Evolutionary conservation across 2,329 filamentous ascomycete genomes (phyloP), one percentile per base, ranked within the genome.

Genomic region (Monosporascus ibericus): DNA sequence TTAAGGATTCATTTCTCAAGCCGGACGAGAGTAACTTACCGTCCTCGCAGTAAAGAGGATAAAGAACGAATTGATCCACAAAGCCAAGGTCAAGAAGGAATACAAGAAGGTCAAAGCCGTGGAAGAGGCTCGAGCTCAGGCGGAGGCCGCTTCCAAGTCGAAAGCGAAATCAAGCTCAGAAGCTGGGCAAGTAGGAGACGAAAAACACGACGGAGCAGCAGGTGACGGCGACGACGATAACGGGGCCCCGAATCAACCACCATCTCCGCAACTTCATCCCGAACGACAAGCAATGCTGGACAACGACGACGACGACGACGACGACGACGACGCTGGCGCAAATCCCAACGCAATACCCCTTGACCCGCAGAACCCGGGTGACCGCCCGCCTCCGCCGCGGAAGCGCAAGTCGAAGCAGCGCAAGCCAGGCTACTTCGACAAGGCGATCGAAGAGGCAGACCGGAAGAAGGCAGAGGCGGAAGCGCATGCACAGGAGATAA

Each of bases 51-150:
- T 88, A 53, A 84, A 89, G 70, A 92, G 92, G 71, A 94, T 96
- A 65, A 97, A 97, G 72, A 81, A 87, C 59, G 83, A 88, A 59
- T 75, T 96, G 52, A 96, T 97, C 63, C 84, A 91, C 70, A 95
- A 94, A 69, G 91, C 92, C 55, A 96, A 96, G 71, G 79, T 96
- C 57, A 94, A 92, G 72, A 95, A 96, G 71, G 82, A 88, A 42
- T 96, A 96, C 67, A 88, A 87, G 57, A 96, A 96, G 71, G 76
- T 96, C 58, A 92, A 92, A 70, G 84, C 84, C 27, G 68, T 75
- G 49, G 68, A 72, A 53, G 58, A 68, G 47, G 55, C 42, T 9
- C 60, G 34, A 54, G 55, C n/a, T 7, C 20, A 30, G 38, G 39
- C n/a, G 37, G 48, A 52, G 51, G 36, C 50, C 17, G 54, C 58